phyloP scores from a whole-genome alignment of 2,329 filamentous ascomycete genomes.

The Myriosclerotinia curreyana region DNA sequence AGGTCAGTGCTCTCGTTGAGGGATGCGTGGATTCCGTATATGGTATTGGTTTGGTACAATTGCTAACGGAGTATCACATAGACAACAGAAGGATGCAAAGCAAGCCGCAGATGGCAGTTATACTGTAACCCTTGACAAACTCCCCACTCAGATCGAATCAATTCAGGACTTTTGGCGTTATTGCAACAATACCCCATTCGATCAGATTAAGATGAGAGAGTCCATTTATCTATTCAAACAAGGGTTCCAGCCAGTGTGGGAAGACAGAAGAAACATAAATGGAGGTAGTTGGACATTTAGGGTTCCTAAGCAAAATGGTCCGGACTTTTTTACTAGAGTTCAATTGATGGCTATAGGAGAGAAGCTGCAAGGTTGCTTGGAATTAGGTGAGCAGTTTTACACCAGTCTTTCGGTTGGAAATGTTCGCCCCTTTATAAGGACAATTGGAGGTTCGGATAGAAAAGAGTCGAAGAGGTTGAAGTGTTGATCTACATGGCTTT shows the following conservation, averaged over 20 bases:
- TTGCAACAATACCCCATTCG: conserved; percentile 76
- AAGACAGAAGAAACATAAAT: conserved; percentile 79
- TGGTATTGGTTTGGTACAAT: not conserved
- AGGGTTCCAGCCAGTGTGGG: conserved; percentile 74
- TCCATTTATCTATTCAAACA: conserved; percentile 77
- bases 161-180: conserved; percentile 84
- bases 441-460: not conserved
- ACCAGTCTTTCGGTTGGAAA: not conserved
- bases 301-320: conserved; percentile 70
- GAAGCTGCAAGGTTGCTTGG: conserved; percentile 70
- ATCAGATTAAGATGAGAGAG: conserved; percentile 72
- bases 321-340: conserved; percentile 77
- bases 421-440: not conserved
- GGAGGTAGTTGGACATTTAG: conserved; percentile 94
- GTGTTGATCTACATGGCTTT: not conserved
- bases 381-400: conserved; percentile 54
- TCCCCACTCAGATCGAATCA: conserved; percentile 67
- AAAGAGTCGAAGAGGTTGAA: not conserved
- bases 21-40: conserved; percentile 1
- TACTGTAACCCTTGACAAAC: conserved; percentile 52
- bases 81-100: conserved; percentile 39
- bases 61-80: conserved; percentile 21
- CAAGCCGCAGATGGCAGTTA: conserved; percentile 39
- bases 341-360: conserved; percentile 81
- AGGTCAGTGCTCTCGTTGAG: conserved; percentile 42